These are phyloP conservation scores for Panicum miliaceum DNA, from an alignment of 176 grass and related monocot species.

Conservation along the genomic window DNA sequence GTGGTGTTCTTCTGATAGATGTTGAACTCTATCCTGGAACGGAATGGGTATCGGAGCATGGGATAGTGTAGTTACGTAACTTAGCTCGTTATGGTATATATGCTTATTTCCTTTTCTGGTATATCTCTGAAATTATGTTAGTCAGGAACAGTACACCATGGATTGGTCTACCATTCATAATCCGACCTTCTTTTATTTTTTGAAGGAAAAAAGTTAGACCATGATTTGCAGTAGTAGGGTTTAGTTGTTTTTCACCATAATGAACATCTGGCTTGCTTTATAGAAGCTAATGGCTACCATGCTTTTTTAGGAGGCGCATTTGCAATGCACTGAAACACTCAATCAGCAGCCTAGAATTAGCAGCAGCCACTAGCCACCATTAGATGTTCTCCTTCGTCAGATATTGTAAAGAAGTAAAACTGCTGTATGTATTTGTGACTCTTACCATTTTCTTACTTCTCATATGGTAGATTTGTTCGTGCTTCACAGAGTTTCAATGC, in stretches of 20 bases:
- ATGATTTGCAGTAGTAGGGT: not conserved
- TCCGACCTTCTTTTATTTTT: not conserved
- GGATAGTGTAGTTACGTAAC: not conserved
- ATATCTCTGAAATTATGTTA: constrained; percentile 22
- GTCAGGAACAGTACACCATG: not conserved
- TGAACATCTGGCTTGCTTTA: constrained; percentile 10
- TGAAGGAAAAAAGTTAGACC: not conserved
- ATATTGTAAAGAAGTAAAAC: constrained; percentile 36
- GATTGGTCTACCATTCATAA: not conserved
- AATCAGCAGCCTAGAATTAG: constrained; percentile 8
- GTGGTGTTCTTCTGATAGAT: not conserved
- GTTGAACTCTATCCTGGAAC: constrained; percentile 20
- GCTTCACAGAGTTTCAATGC: constrained; percentile 93
- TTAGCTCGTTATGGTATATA: constrained; percentile 21
- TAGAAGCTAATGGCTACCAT: constrained; percentile 12
- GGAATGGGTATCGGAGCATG: not conserved
- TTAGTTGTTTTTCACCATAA: constrained; percentile 18
- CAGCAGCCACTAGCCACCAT: not conserved
- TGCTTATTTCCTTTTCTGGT: constrained; percentile 26
- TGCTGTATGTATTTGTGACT: constrained; percentile 33
- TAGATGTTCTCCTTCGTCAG: constrained; percentile 30
- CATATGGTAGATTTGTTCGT: constrained; percentile 76
- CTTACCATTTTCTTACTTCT: constrained; percentile 61
- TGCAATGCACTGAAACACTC: not conserved
- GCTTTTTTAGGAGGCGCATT: not conserved